Conservation (phyloP, 2,329 filamentous ascomycete genomes). For the Microcyclospora tardicrescens region DNA sequence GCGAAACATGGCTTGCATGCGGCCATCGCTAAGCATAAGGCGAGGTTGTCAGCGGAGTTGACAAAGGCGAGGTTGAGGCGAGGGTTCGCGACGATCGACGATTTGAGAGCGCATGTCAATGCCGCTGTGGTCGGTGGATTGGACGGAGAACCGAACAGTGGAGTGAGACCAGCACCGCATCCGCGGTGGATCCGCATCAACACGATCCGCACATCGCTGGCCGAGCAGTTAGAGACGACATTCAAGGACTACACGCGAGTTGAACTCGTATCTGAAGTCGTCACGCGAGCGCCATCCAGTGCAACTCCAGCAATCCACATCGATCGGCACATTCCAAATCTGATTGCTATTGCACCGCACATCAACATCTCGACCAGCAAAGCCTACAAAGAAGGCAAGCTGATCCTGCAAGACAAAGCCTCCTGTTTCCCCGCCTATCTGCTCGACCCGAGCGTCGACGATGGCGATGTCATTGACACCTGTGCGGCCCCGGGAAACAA, state of each 20-base stretch:
- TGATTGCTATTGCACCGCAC: conserved; percentile 63
- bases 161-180: conserved; percentile 31
- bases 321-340: conserved; percentile 71
- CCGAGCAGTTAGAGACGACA: conserved; percentile 59
- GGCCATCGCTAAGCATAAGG: conserved; percentile 68
- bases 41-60: conserved; percentile 67
- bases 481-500: conserved; percentile 96
- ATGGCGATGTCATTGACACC: conserved; percentile 76
- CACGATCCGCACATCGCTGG: conserved; percentile 56
- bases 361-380: conserved; percentile 58
- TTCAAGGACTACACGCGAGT: conserved; percentile 54
- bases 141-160: conserved; percentile 23
- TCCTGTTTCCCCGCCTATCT: conserved; percentile 93
- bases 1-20: conserved; percentile 64
- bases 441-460: conserved; percentile 51
- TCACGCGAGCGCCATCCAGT: conserved; percentile 30
- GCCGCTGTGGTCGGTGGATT: conserved; percentile 17
- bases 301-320: conserved; percentile 41
- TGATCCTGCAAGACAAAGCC: conserved; percentile 92
- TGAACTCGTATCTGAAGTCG: conserved; percentile 42
- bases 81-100: conserved; percentile 54
- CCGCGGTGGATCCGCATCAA: conserved; percentile 93
- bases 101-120: conserved; percentile 48
- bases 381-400: conserved; percentile 61
- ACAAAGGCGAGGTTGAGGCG: conserved; percentile 64